phyloP scores from a whole-genome alignment of 345 rosid genomes.

The Eucalyptus pauciflora region DNA sequence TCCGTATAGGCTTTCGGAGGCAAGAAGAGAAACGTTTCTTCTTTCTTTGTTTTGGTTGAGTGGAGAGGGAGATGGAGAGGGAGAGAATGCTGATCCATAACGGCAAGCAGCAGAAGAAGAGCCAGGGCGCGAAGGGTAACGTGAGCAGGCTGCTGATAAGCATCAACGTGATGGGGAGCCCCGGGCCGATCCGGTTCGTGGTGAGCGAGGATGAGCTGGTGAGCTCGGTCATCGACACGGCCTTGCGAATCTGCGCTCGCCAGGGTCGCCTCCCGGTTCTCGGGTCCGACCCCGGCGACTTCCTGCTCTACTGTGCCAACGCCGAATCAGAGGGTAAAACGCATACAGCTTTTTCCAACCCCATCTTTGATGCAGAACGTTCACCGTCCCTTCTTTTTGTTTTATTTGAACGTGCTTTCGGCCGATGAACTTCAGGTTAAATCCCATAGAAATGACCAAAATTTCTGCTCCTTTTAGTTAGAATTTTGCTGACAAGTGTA shows the following conservation, averaged over 20 bases:
- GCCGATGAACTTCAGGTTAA: not conserved
- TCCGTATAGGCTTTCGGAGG: not conserved
- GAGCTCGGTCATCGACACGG: conserved; percentile 61
- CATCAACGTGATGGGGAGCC: conserved; percentile 79
- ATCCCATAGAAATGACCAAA: not conserved
- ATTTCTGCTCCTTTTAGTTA: too few relatives aligned
- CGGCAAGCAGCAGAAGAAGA: conserved; percentile 51
- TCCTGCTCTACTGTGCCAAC: conserved; percentile 64
- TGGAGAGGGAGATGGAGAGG: not conserved
- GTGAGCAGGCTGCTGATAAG: conserved; percentile 54
- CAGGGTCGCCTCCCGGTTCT: conserved; percentile 90
- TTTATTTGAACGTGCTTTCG: not conserved
- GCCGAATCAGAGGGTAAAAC: conserved; percentile 24
- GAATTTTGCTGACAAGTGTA: not conserved
- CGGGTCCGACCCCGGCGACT: conserved; percentile 64
- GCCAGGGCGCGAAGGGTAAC: conserved; percentile 19
- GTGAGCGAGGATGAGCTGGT: conserved; percentile 73
- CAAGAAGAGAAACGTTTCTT: not conserved
- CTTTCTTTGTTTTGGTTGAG: not conserved
- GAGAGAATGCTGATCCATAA: conserved; percentile 59
- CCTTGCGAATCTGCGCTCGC: conserved; percentile 78
- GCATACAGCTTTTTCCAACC: not conserved
- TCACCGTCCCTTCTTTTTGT: not conserved
- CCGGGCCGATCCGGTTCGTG: conserved; percentile 92
- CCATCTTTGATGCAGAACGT: not conserved